Base-by-base conservation (phyloP, 2,329 filamentous ascomycete genomes). In the Pseudocercospora fuligena region DNA sequence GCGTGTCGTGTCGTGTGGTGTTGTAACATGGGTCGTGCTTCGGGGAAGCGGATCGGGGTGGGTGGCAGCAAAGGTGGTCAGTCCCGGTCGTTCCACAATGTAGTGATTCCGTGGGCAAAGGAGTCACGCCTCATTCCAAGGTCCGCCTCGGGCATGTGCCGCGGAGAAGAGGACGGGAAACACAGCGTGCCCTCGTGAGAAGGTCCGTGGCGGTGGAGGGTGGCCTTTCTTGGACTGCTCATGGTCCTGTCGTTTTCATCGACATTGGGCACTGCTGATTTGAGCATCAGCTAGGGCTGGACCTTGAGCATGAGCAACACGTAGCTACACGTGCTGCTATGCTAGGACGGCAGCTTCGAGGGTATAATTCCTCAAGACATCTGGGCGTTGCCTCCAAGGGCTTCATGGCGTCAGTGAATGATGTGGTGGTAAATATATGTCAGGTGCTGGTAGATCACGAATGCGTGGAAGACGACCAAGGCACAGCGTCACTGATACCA, bases 381-480 rank as follows among this genome's bases (percentile, higher is more conserved):
- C 31, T 62, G 60, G 25, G 59, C 61, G 33, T 67, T 67, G 33
- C 58, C 61, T 40, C 61, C 65, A 27, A 62, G 61, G 33, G 57
- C 61, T 61, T 60, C 6, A 27, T 31, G 3, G 43, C 31, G 51
- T 67, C 40, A 67, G 65, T 61, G 23, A 19, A 27, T n/a, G 47
- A 29, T 47, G 33, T 29, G 49, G 25, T 58, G 60, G 33, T 21
- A 61, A 62, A 9, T 36, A 58, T 58, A 40, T 25, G 33, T 19
- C n/a, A 40, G 31, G 3, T 58, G 31, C 56, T 36, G 56, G 29
- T 58, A 12, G 56, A 12, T 58, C 56, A 40, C 40, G 31, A 47
- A n/a, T 27, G 53, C 33, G 21, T 23, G 58, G 16, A 33, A 36
- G 54, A 36, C 58, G 21, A 25, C 19, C 60, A 8, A 51, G 25